These are phyloP conservation scores for Tulasnella sp. DNA, from an alignment of 768 basidiomycete species.

Conservation along the genomic window DNA sequence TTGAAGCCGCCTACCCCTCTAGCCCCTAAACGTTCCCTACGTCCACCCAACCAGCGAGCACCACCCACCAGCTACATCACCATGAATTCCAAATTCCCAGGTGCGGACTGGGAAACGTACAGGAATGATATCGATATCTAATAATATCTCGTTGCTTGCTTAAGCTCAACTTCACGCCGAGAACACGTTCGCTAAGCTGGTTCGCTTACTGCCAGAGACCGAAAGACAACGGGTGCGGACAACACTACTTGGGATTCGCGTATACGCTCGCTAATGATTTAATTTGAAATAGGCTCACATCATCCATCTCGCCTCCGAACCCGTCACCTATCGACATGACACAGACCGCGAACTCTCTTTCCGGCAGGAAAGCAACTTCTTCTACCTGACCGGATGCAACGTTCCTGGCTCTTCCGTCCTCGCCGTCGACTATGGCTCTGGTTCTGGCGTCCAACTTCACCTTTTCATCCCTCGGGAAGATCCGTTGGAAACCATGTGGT, in stretches of 20 bases:
- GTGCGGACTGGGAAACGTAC: background rate
- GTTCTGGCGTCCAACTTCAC: constrained; percentile 38
- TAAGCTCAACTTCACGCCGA: constrained; percentile 31
- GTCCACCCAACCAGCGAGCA: background rate
- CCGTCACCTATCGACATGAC: constrained; percentile 64
- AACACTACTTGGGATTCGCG: background rate
- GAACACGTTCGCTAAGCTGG: constrained; percentile 52
- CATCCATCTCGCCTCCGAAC: constrained; percentile 61
- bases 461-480: constrained; percentile 78
- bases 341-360: constrained; percentile 79
- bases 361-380: constrained; percentile 77
- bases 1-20: background rate
- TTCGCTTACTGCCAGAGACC: constrained; percentile 46
- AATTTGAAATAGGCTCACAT: constrained; percentile 55
- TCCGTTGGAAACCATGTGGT: constrained; percentile 80
- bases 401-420: constrained; percentile 67
- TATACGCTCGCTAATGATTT: background rate
- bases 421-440: constrained; percentile 49
- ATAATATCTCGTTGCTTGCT: background rate
- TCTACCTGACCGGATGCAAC: constrained; percentile 76
- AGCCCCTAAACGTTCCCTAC: background rate
- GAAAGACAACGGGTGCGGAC: constrained; percentile 53
- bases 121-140: background rate
- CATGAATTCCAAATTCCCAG: background rate
- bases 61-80: background rate